Evolutionary conservation across 805 yeast genomes (phyloP), one percentile per base, ranked within the genome.

Genomic region (Nakazawaea peltata): DNA sequence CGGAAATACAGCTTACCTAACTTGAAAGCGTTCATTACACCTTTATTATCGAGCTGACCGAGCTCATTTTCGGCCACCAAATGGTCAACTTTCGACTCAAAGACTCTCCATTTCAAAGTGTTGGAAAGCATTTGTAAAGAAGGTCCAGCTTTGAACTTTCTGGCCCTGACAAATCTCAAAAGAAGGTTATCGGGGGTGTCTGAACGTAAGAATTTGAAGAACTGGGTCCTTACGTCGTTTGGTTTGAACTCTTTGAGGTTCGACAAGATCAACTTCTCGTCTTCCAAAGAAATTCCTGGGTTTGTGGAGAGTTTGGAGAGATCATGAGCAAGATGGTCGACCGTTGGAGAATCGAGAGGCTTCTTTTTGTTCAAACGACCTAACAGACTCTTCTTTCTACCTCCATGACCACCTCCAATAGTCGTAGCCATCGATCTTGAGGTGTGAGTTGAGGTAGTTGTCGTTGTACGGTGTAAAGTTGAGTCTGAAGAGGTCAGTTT

Each of bases 171-270:
- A 49, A 81, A 88, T 48, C 94, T 71, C 49, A 88, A 65, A 21
- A 85, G 33, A 45, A 79, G 57, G 47, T 82, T 80, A 56, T 92
- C 99, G 3, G 94, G 82, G 31, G 79, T 67, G 54, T 90, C 97
- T 28, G 76, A 70, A 58, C 90, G 77, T 33, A 76, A 49, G 66
- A 77, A 65, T 28, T 61, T 52, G 80, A 81, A 73, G 50, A 77
- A 65, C 43, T 69, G 67, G 7, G 54, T 54, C 42, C 73, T 71
- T 7, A 77, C 49, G 15, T 64, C 66, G 16, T 64, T 65, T 0
- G 80, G 71, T 17, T 75, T 65, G 40, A 77, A 55, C 30, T 67
- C 71, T 36, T 69, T 61, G 34, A 80, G 52, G 1, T 75, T 59
- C 1, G 68, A 59, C 44, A 73, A 72, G 37, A 77, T 57, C 48